phyloP scores from a whole-genome alignment of 352 stramenopile species.

The Globisporangium cylindrosporum region DNA sequence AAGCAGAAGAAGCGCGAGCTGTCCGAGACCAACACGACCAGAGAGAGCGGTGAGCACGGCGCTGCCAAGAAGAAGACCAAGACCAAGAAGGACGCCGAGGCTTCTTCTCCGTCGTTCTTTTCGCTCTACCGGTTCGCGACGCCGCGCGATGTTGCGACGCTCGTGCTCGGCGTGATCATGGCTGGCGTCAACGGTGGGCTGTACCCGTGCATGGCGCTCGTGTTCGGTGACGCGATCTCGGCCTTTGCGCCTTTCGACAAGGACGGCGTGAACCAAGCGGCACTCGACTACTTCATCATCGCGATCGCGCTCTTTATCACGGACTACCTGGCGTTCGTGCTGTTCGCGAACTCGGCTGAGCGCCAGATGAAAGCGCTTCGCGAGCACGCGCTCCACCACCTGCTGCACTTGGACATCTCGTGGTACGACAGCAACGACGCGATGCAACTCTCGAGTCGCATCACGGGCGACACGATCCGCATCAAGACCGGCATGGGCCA shows the following conservation, averaged over 20 bases:
- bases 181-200: conserved; percentile 27
- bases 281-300: neutral
- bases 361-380: neutral
- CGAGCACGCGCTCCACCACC: neutral
- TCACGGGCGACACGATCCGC: conserved; percentile 1
- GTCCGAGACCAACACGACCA: neutral
- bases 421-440: neutral
- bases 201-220: conserved; percentile 33
- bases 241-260: conserved; percentile 29
- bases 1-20: neutral
- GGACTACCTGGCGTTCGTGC: neutral
- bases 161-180: conserved; percentile 20
- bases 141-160: conserved; percentile 15
- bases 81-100: neutral
- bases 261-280: conserved; percentile 19
- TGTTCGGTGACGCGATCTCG: conserved; percentile 42
- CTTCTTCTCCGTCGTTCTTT: conserved; percentile 15
- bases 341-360: conserved; percentile 1
- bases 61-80: neutral
- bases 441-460: neutral
- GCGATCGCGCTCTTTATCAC: neutral
- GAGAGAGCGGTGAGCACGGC: neutral
- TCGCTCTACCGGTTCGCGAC: conserved; percentile 34
- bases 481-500: neutral
- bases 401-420: neutral